Conservation (phyloP, 768 basidiomycete genomes). For the Suillus americanus region DNA sequence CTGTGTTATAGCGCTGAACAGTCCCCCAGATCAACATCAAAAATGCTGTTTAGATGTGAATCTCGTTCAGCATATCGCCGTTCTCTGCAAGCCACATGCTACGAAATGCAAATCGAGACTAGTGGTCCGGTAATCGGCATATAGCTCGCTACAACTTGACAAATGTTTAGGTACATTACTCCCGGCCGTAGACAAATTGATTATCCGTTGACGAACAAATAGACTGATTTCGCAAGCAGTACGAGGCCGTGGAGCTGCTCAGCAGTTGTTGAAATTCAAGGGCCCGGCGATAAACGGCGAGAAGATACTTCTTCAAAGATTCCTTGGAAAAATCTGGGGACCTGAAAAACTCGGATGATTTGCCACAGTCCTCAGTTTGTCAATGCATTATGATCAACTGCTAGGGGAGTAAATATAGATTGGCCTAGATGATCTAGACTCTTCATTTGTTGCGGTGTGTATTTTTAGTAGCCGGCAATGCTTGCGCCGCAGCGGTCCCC, state of each 20-base stretch:
- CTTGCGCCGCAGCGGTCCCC: background rate
- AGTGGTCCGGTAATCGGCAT: background rate
- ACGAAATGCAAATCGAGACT: background rate
- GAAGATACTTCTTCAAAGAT: background rate
- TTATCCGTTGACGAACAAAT: background rate
- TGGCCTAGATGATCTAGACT: background rate
- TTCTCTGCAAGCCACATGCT: background rate
- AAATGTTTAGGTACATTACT: background rate
- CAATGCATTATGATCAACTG: background rate
- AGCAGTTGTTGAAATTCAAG: background rate
- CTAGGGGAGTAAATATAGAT: background rate
- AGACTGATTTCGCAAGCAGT: background rate
- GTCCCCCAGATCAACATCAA: background rate
- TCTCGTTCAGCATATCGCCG: background rate
- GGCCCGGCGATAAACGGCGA: background rate
- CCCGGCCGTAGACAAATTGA: background rate
- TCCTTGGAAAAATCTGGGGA: background rate
- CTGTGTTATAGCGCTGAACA: background rate
- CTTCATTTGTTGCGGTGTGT: background rate
- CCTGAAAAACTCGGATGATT: background rate
- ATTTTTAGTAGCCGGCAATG: background rate
- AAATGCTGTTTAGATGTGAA: background rate
- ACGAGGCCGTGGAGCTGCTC: background rate
- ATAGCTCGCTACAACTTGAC: background rate
- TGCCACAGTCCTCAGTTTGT: background rate